Evolutionary conservation across 2,329 filamentous ascomycete species (phyloP).

Genomic region (Cadophora sp.): DNA sequence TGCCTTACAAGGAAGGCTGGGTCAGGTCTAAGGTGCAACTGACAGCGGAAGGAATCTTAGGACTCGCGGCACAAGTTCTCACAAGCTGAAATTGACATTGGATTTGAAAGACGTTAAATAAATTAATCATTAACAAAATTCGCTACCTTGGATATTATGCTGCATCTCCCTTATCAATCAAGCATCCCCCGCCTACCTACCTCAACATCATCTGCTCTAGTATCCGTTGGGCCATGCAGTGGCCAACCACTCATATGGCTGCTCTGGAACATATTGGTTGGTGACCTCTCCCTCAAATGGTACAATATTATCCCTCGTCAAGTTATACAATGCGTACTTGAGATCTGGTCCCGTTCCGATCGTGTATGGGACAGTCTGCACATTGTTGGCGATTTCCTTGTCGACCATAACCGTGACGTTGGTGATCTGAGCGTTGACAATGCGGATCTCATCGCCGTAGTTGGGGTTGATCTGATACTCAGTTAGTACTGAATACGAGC

Average conservation of each 20-base stretch:
- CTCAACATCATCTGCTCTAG: background rate
- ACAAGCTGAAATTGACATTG: background rate
- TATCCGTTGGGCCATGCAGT: background rate
- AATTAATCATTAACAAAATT: background rate
- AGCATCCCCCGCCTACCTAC: background rate
- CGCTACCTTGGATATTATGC: background rate
- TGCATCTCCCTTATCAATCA: background rate
- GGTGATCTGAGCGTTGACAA: background rate
- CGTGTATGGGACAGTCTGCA: background rate
- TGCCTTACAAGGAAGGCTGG: constrained; percentile 23
- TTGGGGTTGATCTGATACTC: background rate
- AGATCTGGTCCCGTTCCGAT: background rate
- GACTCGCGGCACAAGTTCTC: background rate
- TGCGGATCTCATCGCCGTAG: constrained; percentile 1
- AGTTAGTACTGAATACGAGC: background rate
- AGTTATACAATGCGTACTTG: background rate
- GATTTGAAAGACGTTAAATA: background rate
- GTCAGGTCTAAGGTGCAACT: background rate
- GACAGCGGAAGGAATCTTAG: constrained; percentile 13
- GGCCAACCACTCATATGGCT: constrained; percentile 1
- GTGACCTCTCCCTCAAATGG: background rate
- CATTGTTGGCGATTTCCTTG: constrained; percentile 10
- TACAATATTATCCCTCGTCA: background rate
- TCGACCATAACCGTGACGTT: background rate
- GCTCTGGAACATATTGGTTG: background rate